phyloP scores from a whole-genome alignment of 192 early-diverging fungal species.

The Glomus cerebriforme region DNA sequence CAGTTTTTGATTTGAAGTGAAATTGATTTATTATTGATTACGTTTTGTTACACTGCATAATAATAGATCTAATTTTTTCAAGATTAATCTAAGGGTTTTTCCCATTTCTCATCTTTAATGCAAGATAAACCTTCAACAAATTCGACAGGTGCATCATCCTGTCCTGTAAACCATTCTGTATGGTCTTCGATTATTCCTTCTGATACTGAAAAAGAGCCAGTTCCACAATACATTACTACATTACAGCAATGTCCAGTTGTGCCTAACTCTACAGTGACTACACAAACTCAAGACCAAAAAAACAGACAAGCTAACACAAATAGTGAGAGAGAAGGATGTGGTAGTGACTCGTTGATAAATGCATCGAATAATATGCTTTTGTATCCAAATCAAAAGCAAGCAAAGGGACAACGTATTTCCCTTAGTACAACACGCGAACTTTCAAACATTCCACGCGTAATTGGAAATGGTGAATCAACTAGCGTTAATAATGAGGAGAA shows the following conservation, averaged over 20 bases:
- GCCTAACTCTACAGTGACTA: too few relatives aligned
- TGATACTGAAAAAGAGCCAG: background rate
- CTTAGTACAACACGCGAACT: slow-evolving; percentile 68
- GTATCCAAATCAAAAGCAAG: slow-evolving; percentile 50
- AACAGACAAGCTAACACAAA: background rate
- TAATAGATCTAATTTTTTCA: too few relatives aligned
- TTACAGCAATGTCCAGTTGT: too few relatives aligned
- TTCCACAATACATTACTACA: background rate
- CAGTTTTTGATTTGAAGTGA: too few relatives aligned
- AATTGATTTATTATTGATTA: too few relatives aligned
- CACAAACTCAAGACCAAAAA: background rate
- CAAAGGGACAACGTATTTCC: slow-evolving; percentile 41
- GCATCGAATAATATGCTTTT: slow-evolving; percentile 67
- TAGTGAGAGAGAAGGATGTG: slow-evolving; percentile 9
- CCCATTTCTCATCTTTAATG: too few relatives aligned
- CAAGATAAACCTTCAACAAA: background rate
- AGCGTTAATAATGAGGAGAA: slow-evolving; percentile 36
- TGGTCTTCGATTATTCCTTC: background rate
- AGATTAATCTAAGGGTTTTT: too few relatives aligned
- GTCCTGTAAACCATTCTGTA: background rate
- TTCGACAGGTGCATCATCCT: background rate
- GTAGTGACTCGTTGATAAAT: slow-evolving; percentile 43
- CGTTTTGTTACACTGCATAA: too few relatives aligned
- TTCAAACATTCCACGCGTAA: slow-evolving; percentile 76
- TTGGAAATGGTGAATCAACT: slow-evolving; percentile 21